These are phyloP conservation scores for Cylindrotheca fusiformis DNA, from an alignment of 108 stramenopile genomes.

Conservation along the genomic window DNA sequence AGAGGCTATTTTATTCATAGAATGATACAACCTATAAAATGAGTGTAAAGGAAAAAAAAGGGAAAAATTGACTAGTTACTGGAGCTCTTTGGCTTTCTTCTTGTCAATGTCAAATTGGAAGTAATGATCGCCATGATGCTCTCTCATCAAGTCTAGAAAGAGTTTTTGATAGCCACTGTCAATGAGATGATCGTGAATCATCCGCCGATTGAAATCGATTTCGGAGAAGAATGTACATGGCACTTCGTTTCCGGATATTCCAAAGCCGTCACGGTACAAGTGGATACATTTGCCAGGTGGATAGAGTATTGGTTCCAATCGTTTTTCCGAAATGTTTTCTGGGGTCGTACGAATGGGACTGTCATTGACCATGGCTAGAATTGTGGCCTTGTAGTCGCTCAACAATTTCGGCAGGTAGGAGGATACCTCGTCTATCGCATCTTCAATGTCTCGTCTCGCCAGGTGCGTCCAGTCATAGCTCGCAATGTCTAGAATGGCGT, in stretches of 20 bases:
- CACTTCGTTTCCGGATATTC: constrained; percentile 61
- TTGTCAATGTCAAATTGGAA: constrained; percentile 49
- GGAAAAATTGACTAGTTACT: too few relatives aligned
- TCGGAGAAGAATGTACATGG: constrained; percentile 69
- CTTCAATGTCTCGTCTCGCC: constrained; percentile 58
- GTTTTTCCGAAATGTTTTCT: background rate
- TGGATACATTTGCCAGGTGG: constrained; percentile 76
- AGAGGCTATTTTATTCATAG: too few relatives aligned
- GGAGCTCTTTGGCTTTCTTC: background rate
- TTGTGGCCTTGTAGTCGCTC: constrained; percentile 9
- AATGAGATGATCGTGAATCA: constrained; percentile 79
- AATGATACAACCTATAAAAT: too few relatives aligned
- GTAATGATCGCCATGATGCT: constrained; percentile 50
- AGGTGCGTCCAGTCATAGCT: constrained; percentile 55
- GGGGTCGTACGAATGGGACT: background rate
- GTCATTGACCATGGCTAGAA: constrained; percentile 13
- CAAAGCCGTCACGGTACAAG: constrained; percentile 76
- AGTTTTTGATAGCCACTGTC: constrained; percentile 60
- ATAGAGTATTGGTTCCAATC: constrained; percentile 31
- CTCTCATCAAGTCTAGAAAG: constrained; percentile 68
- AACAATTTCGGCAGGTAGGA: constrained; percentile 15
- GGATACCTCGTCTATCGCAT: constrained; percentile 44
- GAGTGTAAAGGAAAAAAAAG: too few relatives aligned
- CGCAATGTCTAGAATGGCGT: constrained; percentile 51
- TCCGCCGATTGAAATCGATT: constrained; percentile 73